These are phyloP conservation scores for Nicotiana undulata DNA, from an alignment of 257 asterid genomes.

Conservation along the genomic window DNA sequence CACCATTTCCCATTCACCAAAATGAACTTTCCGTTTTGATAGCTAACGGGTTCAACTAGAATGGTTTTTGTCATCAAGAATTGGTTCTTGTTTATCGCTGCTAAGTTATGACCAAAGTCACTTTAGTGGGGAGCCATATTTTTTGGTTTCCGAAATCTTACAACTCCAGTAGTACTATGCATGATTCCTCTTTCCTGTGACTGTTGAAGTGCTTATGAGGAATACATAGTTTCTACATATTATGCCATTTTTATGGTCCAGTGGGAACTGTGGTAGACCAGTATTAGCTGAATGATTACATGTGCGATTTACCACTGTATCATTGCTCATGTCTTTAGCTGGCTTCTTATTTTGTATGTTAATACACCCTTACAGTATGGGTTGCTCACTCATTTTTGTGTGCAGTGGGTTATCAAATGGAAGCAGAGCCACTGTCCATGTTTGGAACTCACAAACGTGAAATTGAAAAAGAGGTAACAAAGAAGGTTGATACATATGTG, in stretches of 20 bases:
- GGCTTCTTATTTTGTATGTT: not conserved
- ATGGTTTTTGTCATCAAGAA: not conserved
- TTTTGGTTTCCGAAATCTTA: not conserved
- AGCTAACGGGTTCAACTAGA: not conserved
- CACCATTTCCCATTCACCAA: not conserved
- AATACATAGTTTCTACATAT: not conserved
- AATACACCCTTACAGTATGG: not conserved
- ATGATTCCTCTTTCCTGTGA: not conserved
- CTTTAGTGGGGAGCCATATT: not conserved
- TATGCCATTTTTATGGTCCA: not conserved
- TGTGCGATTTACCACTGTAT: not conserved
- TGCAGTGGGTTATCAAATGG: conserved; percentile 71
- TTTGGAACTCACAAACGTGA: conserved; percentile 50
- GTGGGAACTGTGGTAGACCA: not conserved
- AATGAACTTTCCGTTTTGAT: not conserved
- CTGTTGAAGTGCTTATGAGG: not conserved
- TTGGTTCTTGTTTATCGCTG: not conserved
- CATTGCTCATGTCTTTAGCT: not conserved
- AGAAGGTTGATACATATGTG: conserved; percentile 40
- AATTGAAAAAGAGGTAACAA: conserved; percentile 52
- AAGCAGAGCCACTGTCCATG: conserved; percentile 38
- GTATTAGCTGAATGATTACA: not conserved
- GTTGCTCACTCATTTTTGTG: conserved; percentile 2
- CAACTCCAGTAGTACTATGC: not conserved
- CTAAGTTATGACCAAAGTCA: not conserved